Conservation (phyloP, 345 rosid genomes). For the Gossypium turneri region DNA sequence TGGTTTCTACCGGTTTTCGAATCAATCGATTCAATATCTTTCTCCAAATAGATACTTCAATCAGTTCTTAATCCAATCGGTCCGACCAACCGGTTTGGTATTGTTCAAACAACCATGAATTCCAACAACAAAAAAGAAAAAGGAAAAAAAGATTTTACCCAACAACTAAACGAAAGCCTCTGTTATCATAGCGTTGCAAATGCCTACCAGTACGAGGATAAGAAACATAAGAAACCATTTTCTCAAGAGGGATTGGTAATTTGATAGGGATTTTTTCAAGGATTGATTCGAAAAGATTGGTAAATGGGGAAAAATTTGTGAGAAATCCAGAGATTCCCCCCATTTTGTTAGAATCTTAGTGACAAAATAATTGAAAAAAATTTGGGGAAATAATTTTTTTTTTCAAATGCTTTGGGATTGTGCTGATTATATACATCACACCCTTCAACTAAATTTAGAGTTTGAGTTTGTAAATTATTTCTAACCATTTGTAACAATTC, state of each 20-base stretch:
- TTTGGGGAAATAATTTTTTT: no score
- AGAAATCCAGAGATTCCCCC: neutral
- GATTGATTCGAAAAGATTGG: neutral
- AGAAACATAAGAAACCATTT: neutral
- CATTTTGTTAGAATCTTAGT: neutral
- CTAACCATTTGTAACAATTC: neutral
- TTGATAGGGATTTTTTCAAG: neutral
- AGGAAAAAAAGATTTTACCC: no score
- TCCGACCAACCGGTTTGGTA: rapidly evolving
- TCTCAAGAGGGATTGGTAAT: neutral
- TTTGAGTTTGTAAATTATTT: neutral
- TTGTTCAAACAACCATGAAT: no score
- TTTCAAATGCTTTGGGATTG: neutral
- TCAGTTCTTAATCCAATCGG: no score
- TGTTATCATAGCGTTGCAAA: neutral
- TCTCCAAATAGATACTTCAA: no score
- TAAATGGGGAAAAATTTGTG: no score
- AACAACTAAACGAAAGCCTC: no score
- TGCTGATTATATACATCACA: neutral
- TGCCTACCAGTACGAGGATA: neutral
- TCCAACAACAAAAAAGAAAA: no score
- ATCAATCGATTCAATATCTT: no score
- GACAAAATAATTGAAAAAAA: no score
- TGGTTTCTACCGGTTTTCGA: no score
- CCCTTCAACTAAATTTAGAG: neutral